A percentile compares a stretch with the other conserved stretches of the same genome.
Evolutionary conservation across 164 flowering plant species (phyloP).

Genomic region (Warburgia ugandensis): DNA sequence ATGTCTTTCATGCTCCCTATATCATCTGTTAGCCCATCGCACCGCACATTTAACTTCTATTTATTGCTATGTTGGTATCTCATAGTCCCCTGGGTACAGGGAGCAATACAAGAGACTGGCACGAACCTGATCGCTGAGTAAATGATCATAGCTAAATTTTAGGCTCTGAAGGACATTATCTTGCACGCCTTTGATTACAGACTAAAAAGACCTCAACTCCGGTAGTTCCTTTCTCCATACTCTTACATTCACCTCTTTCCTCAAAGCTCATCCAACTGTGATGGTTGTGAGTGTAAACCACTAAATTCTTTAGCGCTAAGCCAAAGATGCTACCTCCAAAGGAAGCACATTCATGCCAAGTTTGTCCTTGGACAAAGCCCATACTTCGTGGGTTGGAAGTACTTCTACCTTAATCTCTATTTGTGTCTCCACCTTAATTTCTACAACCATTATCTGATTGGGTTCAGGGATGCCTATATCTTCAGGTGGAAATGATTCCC

Average conservation of each 20-base stretch:
- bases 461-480: too few relatives aligned
- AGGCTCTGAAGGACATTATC: not conserved
- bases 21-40: not conserved
- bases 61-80: not conserved
- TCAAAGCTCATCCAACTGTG: constrained; percentile 1
- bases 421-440: too few relatives aligned
- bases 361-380: too few relatives aligned
- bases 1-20: not conserved
- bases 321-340: too few relatives aligned
- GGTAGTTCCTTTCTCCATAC: not conserved
- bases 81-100: not conserved
- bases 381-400: too few relatives aligned
- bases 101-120: constrained; percentile 6
- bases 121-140: not conserved
- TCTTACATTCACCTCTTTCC: not conserved
- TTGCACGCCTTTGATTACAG: not conserved
- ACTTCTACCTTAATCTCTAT: too few relatives aligned
- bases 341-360: too few relatives aligned
- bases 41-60: not conserved
- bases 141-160: not conserved
- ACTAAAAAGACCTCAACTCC: not conserved
- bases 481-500: too few relatives aligned
- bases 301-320: too few relatives aligned
- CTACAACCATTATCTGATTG: too few relatives aligned
- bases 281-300: not conserved